Evolutionary conservation across 1,139 yeast species (phyloP), one percentile per base, ranked within the genome.

Genomic region (Hemisphaericaspora lyxosophila): DNA sequence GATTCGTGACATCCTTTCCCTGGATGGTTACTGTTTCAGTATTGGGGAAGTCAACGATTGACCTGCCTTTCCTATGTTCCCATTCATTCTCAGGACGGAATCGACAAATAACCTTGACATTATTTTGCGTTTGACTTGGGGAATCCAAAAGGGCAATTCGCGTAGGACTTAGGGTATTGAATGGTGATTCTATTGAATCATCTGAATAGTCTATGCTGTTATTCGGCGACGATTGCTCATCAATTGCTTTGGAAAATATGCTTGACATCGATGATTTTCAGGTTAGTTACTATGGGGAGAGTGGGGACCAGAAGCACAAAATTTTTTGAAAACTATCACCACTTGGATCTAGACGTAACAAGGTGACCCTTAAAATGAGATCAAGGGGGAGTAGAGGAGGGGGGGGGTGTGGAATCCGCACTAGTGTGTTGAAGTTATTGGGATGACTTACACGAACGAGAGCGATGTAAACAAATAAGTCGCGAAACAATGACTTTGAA

Each of bases 71-170:
- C n/a, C 50, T 41, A 22, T 36, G 26, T 43, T 76, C 82, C 2
- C 40, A 14, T 1, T 52, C 60, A 38, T 58, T 67, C 22, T 63
- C 63, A 2, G 90, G 88, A 36, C 88, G 62, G 50, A 84, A 75
- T 41, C 92, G 64, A 36, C 85, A 84, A 17, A 82, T 66, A 14
- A 84, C 90, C 48, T 78, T 79, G 53, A 83, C 78, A 14, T 26
- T 3, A 11, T 8, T 20, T 20, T 20, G 23, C 7, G 23, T 8
- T 20, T 20, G 26, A 13, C 9, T 25, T 5, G 26, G 12, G 7
- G 12, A 16, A 7, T 12, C 15, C 11, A 27, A 14, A 16, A 27
- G 4, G 8, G 19, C 8, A 4, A 16, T 8, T 9, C 9, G 9
- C 11, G 31, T 17, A n/a, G 31, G 31, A 18, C 31, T 28, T 28